Conservation (phyloP, 176 grass and related monocot genomes). For the Canna indica region DNA sequence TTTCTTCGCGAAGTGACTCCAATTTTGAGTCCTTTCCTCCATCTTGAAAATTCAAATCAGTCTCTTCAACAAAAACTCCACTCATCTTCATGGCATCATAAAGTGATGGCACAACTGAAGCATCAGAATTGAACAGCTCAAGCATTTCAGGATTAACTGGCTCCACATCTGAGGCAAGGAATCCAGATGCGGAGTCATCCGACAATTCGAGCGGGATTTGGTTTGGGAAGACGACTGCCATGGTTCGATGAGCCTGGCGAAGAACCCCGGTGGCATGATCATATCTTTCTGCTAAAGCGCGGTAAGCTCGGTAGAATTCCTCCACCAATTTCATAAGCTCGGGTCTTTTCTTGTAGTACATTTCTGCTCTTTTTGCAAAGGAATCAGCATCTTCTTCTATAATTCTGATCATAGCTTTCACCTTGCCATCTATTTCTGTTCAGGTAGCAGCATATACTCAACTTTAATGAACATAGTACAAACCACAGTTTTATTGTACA, state of each 20-base stretch:
- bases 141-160: constrained; percentile 37
- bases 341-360: constrained; percentile 87
- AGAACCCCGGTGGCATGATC: constrained; percentile 86
- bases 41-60: background rate
- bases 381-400: constrained; percentile 96
- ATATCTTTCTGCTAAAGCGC: constrained; percentile 84
- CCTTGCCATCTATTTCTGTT: constrained; percentile 78
- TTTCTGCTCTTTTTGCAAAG: constrained; percentile 93
- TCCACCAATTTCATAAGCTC: constrained; percentile 89
- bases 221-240: constrained; percentile 91
- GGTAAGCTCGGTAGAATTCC: constrained; percentile 92
- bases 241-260: constrained; percentile 64
- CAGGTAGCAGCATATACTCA: background rate
- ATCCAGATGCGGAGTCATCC: constrained; percentile 59
- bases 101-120: constrained; percentile 30
- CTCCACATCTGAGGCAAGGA: constrained; percentile 30
- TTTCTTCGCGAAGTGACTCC: constrained; percentile 67
- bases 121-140: constrained; percentile 33
- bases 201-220: constrained; percentile 54
- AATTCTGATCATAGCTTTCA: constrained; percentile 94
- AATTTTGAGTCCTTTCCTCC: constrained; percentile 20
- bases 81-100: constrained; percentile 3
- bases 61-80: background rate
- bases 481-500: too few relatives aligned
- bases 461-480: background rate